Percentiles rank a stretch among this genome's conserved stretches.
These are phyloP conservation scores for Eudorina sp. DNA, from an alignment of 139 green algal species.

Conservation along the genomic window DNA sequence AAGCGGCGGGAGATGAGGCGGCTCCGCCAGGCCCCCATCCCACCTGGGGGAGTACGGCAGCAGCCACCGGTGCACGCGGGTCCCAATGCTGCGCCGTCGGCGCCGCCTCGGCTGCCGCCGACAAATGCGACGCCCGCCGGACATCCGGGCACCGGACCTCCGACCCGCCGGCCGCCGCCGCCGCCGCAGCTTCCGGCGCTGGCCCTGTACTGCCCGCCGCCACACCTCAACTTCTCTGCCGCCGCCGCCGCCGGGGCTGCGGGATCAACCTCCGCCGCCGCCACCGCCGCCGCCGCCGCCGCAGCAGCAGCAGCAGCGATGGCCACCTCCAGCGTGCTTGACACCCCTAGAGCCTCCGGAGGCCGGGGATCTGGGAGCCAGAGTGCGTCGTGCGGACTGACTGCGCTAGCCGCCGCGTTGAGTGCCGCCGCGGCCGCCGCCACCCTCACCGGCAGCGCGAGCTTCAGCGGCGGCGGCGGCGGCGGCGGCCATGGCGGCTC, in stretches of 20 bases:
- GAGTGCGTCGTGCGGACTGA: conserved; percentile 14
- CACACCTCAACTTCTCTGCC: too few relatives aligned
- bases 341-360: neutral
- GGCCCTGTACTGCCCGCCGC: neutral
- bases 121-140: too few relatives aligned
- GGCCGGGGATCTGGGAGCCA: neutral
- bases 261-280: neutral
- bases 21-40: too few relatives aligned
- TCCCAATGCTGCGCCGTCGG: too few relatives aligned
- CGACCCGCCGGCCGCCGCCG: too few relatives aligned
- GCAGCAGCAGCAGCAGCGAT: neutral
- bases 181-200: neutral
- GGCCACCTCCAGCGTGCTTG: neutral
- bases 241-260: neutral
- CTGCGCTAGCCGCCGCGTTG: neutral
- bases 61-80: too few relatives aligned
- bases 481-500: neutral
- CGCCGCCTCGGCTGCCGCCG: too few relatives aligned
- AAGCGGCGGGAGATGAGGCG: neutral
- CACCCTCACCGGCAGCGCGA: neutral
- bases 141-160: neutral
- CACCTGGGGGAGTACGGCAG: too few relatives aligned
- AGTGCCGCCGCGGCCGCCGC: conserved; percentile 11
- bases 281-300: neutral
- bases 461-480: neutral